Evolutionary conservation across 73 alveolate species (phyloP).

Genomic region (Loxodes magnus): DNA sequence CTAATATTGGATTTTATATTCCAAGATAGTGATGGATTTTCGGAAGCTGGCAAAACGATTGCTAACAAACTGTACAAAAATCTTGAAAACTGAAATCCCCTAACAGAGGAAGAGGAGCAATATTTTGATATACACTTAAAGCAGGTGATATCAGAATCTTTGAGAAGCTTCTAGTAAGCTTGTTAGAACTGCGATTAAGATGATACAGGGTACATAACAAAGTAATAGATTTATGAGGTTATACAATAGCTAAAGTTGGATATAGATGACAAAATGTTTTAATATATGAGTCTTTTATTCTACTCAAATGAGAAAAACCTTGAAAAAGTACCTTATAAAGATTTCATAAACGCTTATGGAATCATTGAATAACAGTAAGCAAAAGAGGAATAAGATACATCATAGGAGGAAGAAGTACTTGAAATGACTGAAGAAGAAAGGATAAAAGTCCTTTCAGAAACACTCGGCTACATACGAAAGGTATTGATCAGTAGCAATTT

Average conservation of each 20-base stretch:
- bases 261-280: background rate
- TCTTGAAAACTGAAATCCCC: slow-evolving; percentile 1
- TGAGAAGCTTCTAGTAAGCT: background rate
- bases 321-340: slow-evolving; percentile 3
- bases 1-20: too few relatives aligned
- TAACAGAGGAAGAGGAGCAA: slow-evolving; percentile 10
- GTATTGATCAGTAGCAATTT: too few relatives aligned
- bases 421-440: too few relatives aligned
- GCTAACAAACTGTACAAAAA: background rate
- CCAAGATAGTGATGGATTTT: too few relatives aligned
- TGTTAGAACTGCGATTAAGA: background rate
- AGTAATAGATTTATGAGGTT: background rate
- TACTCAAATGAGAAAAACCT: slow-evolving; percentile 1
- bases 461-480: too few relatives aligned
- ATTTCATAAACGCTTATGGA: slow-evolving; percentile 11
- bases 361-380: too few relatives aligned
- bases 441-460: too few relatives aligned
- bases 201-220: background rate
- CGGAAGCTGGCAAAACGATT: background rate
- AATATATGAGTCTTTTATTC: slow-evolving; percentile 2
- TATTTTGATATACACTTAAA: background rate
- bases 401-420: too few relatives aligned
- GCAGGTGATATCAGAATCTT: background rate
- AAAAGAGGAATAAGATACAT: too few relatives aligned
- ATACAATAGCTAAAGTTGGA: background rate